Evolutionary conservation across 345 rosid species (phyloP).

Genomic region (Diplotaxis tenuifolia): DNA sequence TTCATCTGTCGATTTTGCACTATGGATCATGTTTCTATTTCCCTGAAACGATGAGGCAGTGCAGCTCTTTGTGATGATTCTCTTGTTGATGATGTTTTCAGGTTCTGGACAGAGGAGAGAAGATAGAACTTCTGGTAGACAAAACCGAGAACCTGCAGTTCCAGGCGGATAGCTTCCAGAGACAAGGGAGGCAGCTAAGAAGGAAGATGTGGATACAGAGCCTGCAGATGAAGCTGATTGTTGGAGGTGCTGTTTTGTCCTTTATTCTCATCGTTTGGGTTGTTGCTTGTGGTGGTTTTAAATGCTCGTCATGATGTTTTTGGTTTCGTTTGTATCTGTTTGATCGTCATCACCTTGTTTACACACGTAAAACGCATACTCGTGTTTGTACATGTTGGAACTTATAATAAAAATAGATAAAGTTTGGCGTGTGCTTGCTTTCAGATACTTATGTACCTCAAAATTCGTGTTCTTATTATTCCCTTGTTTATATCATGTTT

Average conservation of each 20-base stretch:
- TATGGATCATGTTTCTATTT: neutral
- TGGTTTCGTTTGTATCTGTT: slow-evolving; percentile 7
- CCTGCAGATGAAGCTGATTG: slow-evolving; percentile 80
- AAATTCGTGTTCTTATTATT: neutral
- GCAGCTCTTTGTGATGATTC: neutral
- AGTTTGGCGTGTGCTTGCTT: neutral
- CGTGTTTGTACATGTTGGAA: slow-evolving; percentile 32
- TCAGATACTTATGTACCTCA: neutral
- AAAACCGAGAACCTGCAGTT: slow-evolving; percentile 92
- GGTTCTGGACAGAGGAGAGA: slow-evolving; percentile 98
- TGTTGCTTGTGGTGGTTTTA: slow-evolving; percentile 68
- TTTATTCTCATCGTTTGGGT: slow-evolving; percentile 70
- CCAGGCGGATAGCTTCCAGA: slow-evolving; percentile 98
- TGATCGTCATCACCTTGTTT: neutral
- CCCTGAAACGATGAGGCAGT: neutral
- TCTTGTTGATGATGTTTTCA: slow-evolving; percentile 25
- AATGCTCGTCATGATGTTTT: slow-evolving; percentile 46
- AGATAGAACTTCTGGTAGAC: slow-evolving; percentile 88
- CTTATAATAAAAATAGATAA: neutral
- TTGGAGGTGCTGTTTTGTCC: slow-evolving; percentile 60
- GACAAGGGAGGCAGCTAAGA: slow-evolving; percentile 90
- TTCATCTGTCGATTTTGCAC: neutral
- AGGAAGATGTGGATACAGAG: slow-evolving; percentile 97
- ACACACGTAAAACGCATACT: slow-evolving; percentile 9
- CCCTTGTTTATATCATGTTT: neutral